phyloP scores from a whole-genome alignment of 345 rosid species.

The Syzygium aqueum region DNA sequence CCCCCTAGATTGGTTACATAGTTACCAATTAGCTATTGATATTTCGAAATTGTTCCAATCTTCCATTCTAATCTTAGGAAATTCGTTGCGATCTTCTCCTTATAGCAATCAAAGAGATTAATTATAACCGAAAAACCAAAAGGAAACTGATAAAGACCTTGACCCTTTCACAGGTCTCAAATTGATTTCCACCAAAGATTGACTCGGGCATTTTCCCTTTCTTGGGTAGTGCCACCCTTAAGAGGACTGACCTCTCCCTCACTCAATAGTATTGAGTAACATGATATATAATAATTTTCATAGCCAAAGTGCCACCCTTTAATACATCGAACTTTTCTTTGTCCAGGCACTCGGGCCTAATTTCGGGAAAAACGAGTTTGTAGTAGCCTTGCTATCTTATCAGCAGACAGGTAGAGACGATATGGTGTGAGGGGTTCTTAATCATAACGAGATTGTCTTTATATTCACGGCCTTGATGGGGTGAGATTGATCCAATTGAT shows the following conservation, averaged over 20 bases:
- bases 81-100: neutral
- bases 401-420: neutral
- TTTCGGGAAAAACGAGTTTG: neutral
- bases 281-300: no score
- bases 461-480: neutral
- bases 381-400: neutral
- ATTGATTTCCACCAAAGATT: neutral
- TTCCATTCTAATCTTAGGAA: neutral
- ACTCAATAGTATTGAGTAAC: no score
- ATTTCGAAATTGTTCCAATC: neutral
- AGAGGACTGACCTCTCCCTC: no score
- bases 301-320: no score
- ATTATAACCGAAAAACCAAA: conserved; percentile 80
- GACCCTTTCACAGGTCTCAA: neutral
- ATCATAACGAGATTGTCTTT: neutral
- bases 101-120: neutral
- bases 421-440: fast-evolving
- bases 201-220: neutral
- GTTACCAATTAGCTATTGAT: neutral
- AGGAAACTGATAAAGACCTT: conserved; percentile 32
- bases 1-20: neutral
- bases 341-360: no score
- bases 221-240: no score
- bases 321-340: no score
- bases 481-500: neutral